Conservation (phyloP, 192 early-diverging fungal species). For the Gamsiella multidivaricata region DNA sequence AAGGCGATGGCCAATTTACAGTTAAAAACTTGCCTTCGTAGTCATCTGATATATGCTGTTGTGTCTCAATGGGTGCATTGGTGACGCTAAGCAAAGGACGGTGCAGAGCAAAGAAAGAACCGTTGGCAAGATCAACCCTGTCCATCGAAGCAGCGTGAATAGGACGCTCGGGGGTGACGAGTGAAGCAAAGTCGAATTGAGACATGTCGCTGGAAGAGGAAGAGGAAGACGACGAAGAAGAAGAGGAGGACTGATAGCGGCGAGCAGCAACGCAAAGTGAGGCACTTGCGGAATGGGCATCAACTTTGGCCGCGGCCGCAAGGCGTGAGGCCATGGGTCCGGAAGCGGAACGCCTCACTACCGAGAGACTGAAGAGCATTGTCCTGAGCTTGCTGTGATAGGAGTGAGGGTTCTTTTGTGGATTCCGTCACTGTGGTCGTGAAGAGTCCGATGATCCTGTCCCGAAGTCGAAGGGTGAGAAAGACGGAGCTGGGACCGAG, state of each 20-base stretch:
- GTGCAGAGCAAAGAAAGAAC: slow-evolving; percentile 69
- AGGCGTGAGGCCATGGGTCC: slow-evolving; percentile 5
- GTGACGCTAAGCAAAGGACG: slow-evolving; percentile 64
- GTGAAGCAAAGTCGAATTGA: slow-evolving; percentile 3
- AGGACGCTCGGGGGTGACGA: slow-evolving; percentile 24
- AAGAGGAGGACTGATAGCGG: slow-evolving; percentile 43
- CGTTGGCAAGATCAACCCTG: slow-evolving; percentile 62
- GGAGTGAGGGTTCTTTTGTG: too few species aligned
- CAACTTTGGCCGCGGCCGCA: slow-evolving; percentile 6
- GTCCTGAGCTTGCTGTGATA: not conserved
- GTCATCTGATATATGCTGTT: not conserved
- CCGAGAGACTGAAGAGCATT: slow-evolving; percentile 31
- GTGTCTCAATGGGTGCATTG: slow-evolving; percentile 13
- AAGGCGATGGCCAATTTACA: too few species aligned
- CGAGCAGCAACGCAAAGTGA: slow-evolving; percentile 12
- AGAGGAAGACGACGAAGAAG: slow-evolving; percentile 36
- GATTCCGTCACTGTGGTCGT: too few species aligned
- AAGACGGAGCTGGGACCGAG: too few species aligned
- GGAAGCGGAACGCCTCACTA: slow-evolving; percentile 40
- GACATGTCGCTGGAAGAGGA: slow-evolving; percentile 10
- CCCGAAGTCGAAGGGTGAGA: too few species aligned
- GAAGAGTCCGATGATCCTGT: too few species aligned
- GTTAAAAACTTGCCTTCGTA: slow-evolving; percentile 31
- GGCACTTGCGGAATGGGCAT: slow-evolving; percentile 2
- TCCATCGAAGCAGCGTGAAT: slow-evolving; percentile 27